Conservation (phyloP, 2,329 filamentous ascomycete genomes). For the Biscogniauxia sp. region DNA sequence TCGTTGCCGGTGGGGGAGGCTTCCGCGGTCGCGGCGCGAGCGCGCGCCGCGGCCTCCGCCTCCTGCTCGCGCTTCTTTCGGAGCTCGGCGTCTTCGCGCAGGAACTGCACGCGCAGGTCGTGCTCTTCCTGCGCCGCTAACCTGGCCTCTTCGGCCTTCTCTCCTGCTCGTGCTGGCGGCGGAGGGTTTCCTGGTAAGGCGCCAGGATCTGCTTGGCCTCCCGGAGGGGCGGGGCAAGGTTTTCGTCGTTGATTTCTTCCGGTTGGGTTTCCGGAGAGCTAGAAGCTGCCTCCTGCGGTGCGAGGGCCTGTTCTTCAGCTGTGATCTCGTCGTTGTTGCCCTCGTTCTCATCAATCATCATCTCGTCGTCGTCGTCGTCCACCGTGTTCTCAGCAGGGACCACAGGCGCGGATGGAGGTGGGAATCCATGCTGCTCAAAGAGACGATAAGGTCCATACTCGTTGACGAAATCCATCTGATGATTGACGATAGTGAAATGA, state of each 20-base stretch:
- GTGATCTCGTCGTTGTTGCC: background rate
- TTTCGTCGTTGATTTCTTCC: too few relatives aligned
- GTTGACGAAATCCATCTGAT: background rate
- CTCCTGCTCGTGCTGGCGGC: background rate
- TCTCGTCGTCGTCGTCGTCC: background rate
- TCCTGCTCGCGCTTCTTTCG: too few relatives aligned
- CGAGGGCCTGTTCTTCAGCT: too few relatives aligned
- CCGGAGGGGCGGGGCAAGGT: background rate
- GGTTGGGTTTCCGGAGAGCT: too few relatives aligned
- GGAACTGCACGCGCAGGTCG: background rate
- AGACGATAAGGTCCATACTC: background rate
- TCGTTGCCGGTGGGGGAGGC: too few relatives aligned
- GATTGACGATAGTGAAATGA: background rate
- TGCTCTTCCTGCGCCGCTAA: background rate
- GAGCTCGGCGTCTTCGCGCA: too few relatives aligned
- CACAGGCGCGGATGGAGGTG: background rate
- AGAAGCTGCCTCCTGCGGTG: too few relatives aligned
- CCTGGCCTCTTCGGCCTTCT: too few relatives aligned
- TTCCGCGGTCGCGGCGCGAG: too few relatives aligned
- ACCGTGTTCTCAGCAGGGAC: background rate
- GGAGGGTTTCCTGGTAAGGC: background rate
- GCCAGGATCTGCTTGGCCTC: background rate
- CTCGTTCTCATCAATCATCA: background rate
- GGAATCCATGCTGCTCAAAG: background rate
- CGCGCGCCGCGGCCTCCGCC: too few relatives aligned